phyloP scores from a whole-genome alignment of 306 rosid species.

The Mucuna pruriens region DNA sequence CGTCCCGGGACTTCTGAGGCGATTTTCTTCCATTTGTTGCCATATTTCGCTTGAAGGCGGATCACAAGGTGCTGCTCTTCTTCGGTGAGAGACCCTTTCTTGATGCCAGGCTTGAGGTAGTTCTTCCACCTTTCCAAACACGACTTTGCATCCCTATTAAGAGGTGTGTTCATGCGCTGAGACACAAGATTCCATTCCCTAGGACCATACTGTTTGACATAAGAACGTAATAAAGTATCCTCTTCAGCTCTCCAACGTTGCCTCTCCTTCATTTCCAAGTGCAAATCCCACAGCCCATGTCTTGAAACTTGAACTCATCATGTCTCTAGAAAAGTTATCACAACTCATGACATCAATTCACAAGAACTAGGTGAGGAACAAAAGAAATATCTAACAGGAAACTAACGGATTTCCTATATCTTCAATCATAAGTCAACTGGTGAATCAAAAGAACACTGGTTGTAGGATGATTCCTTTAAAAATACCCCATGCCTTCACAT shows the following conservation, averaged over 20 bases:
- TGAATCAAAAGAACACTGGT: not conserved
- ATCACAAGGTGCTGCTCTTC: too few species aligned
- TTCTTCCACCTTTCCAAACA: too few species aligned
- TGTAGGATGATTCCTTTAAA: not conserved
- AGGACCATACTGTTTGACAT: not conserved
- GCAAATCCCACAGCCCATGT: constrained; percentile 56
- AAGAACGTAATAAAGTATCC: constrained; percentile 74
- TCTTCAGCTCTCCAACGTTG: constrained; percentile 83
- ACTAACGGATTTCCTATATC: not conserved
- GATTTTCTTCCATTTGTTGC: too few species aligned
- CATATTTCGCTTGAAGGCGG: too few species aligned
- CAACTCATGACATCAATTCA: constrained; percentile 31
- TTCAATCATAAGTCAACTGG: not conserved
- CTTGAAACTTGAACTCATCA: constrained; percentile 61
- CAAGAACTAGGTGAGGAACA: constrained; percentile 15
- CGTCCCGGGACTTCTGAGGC: too few species aligned
- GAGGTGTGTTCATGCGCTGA: too few species aligned
- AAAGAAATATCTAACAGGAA: not conserved
- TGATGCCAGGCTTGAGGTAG: too few species aligned
- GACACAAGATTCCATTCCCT: too few species aligned
- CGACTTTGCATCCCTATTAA: too few species aligned
- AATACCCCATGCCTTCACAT: not conserved
- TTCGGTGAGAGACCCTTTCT: too few species aligned
- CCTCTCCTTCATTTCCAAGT: constrained; percentile 79
- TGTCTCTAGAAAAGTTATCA: constrained; percentile 51